Evolutionary conservation across 2,329 filamentous ascomycete genomes (phyloP).

Genomic region (Beauveria rudraprayagi): DNA sequence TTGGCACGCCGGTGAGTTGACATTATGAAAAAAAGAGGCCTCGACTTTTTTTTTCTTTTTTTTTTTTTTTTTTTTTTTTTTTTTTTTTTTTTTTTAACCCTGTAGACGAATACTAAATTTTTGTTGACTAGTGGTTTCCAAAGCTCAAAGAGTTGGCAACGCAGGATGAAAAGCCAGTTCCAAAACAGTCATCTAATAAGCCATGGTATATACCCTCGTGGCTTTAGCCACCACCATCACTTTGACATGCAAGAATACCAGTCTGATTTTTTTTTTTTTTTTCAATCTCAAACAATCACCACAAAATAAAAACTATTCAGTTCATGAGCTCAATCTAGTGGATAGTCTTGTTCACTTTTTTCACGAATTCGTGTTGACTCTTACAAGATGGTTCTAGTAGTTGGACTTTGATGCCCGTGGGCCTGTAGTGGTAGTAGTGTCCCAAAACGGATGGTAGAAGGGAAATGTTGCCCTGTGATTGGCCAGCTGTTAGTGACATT

Average conservation of each 20-base stretch:
- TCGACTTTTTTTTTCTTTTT: not conserved
- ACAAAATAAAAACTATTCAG: no score
- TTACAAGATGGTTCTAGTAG: not conserved
- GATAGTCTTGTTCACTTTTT: not conserved
- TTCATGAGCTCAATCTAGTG: no score
- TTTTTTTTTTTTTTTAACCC: no score
- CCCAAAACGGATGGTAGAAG: not conserved
- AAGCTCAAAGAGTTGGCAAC: not conserved
- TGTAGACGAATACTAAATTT: not conserved
- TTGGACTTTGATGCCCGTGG: not conserved
- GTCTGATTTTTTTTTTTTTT: no score
- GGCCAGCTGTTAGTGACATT: not conserved
- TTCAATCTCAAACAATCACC: no score
- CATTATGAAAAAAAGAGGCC: no score
- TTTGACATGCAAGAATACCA: not conserved
- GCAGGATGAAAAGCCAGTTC: not conserved
- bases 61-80: no score
- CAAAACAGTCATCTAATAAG: not conserved
- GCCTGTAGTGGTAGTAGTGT: not conserved
- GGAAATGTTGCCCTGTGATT: not conserved
- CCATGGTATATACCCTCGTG: slow-evolving; percentile 8
- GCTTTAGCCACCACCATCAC: not conserved
- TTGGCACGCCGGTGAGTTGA: slow-evolving; percentile 7
- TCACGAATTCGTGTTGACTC: not conserved
- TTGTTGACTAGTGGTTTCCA: not conserved